Evolutionary conservation across 73 alveolate species (phyloP).

Genomic region (Paramecium caudatum): DNA sequence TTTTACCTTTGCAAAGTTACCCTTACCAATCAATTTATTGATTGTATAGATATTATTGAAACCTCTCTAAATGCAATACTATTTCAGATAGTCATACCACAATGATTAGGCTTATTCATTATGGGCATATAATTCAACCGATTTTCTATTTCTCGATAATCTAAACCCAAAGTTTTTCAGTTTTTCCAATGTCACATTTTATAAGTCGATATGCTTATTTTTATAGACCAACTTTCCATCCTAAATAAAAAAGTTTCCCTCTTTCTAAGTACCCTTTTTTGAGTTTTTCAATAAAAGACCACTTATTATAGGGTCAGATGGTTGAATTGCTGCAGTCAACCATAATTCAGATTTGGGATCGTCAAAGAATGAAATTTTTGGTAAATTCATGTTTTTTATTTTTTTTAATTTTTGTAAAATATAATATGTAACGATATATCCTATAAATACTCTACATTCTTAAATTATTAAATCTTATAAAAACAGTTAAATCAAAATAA

Average conservation of each 20-base stretch:
- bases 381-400: conserved; percentile 39
- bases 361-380: conserved; percentile 65
- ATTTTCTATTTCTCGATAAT: conserved; percentile 62
- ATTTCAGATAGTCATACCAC: conserved; percentile 73
- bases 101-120: conserved; percentile 48
- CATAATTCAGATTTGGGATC: conserved; percentile 46
- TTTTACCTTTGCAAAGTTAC: conserved; percentile 74
- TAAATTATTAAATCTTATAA: neutral
- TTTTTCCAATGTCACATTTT: conserved; percentile 63
- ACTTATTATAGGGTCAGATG: neutral
- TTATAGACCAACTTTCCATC: conserved; percentile 15
- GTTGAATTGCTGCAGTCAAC: neutral
- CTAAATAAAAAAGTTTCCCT: neutral
- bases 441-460: no score
- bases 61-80: conserved; percentile 66
- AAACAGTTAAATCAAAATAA: neutral
- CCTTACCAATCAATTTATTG: conserved; percentile 71
- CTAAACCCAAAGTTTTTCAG: conserved; percentile 56
- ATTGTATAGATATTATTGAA: conserved; percentile 61
- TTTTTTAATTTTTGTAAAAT: conserved; percentile 13
- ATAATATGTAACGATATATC: neutral
- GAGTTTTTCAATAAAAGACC: neutral
- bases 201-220: conserved; percentile 11
- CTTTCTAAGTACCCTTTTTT: conserved; percentile 18
- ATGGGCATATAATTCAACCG: conserved; percentile 68